Base-by-base conservation (phyloP, 345 rosid species). In the Brassica juncea region DNA sequence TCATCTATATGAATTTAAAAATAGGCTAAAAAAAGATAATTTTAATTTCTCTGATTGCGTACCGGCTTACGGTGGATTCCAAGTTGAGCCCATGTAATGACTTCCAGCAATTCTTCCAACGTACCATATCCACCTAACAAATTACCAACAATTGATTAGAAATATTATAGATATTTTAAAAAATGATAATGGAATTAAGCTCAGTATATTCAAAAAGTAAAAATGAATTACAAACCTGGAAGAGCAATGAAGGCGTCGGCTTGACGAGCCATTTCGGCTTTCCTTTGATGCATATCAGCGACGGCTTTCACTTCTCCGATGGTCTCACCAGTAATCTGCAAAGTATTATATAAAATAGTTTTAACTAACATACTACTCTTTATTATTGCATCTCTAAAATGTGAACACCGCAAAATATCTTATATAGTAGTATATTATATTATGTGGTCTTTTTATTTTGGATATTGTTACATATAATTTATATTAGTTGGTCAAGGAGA, bases 81-180 rank as follows among this genome's bases (percentile, higher is more conserved):
- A 12, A 94, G 97, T 85, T 94, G 99, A 69, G 97, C 97, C 99
- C 98, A 90, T 32, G 98, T 92, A 79, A 94, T 94, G 69, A 92
- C 97, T 86, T 94, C 98, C 30, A 94, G 92, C 77, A 94, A 79
- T 73, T 94, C 99, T 78, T 94, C 99, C 0, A 94, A 92, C 30
- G 99, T 94, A 35, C 99, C 99, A 79, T 94, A 94, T 31, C 99
- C 99, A 78, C 99, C 99, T 94, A 75, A 54, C 59, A 63, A 14
- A 62, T 74, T 30, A 19, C 25, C 61, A 68, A 61, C 10, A 52
- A 0, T 1, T 68, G 3, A 67, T 66, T 72, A 8, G 4, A 71
- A 8, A 35, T 27, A 5, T 5, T 63, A 25, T 30, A 72, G 73
- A 14, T 31, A 0, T 31, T 19, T 23, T 0, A 23, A 23, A 12